Evolutionary conservation across 768 basidiomycete genomes (phyloP).

Genomic region (Gymnopilus dilepis): DNA sequence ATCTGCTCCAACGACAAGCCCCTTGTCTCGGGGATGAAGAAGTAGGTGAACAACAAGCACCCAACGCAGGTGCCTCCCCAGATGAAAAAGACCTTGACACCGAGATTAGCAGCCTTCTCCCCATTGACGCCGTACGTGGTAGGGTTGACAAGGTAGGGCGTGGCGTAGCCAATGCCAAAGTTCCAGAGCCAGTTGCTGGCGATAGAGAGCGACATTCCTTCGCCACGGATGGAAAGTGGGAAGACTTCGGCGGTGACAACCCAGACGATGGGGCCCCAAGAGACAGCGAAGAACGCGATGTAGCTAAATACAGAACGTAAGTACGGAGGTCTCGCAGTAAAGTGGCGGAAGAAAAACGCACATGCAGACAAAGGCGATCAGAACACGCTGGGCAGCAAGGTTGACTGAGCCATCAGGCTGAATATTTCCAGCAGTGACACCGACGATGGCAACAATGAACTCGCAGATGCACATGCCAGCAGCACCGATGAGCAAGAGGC

Average conservation of each 20-base stretch:
- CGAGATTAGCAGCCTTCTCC: conserved; percentile 49
- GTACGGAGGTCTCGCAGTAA: background rate
- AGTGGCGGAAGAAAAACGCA: conserved; percentile 35
- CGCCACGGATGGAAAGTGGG: conserved; percentile 79
- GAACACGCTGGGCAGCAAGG: conserved; percentile 54
- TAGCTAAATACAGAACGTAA: conserved; percentile 15
- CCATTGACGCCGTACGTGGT: conserved; percentile 26
- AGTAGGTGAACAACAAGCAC: conserved; percentile 66
- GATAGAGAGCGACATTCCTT: conserved; percentile 74
- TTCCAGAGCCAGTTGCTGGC: conserved; percentile 69
- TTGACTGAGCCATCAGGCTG: conserved; percentile 33
- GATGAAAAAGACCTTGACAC: conserved; percentile 82
- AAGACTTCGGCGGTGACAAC: conserved; percentile 78
- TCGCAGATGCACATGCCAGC: conserved; percentile 84
- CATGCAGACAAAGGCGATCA: conserved; percentile 61
- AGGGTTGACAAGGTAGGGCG: conserved; percentile 61
- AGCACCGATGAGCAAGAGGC: conserved; percentile 79
- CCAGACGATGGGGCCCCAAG: conserved; percentile 79
- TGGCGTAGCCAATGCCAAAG: conserved; percentile 68
- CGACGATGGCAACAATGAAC: conserved; percentile 65
- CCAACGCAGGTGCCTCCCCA: conserved; percentile 72
- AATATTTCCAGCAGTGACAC: conserved; percentile 36
- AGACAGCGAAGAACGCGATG: conserved; percentile 48
- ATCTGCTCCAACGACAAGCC: conserved; percentile 86
- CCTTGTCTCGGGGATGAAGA: conserved; percentile 53